Percentiles rank a stretch among this genome's conserved stretches.
Evolutionary conservation across 176 grass and related monocot species (phyloP).

Genomic region (Aegilops longissima): DNA sequence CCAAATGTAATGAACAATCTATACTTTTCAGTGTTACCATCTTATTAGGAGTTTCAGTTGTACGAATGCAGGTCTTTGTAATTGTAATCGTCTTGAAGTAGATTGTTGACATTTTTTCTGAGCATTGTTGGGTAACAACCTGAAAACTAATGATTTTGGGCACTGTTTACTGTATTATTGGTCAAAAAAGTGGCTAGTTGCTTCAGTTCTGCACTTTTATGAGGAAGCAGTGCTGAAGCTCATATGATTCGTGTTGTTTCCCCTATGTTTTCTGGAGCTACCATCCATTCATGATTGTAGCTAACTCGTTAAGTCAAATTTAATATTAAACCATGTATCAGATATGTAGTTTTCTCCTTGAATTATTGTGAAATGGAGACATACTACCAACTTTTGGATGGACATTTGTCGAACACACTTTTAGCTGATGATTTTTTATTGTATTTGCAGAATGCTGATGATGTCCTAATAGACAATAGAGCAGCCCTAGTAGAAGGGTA

Average conservation of each 20-base stretch:
- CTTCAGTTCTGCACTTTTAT: neutral
- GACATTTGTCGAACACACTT: neutral
- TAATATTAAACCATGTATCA: neutral
- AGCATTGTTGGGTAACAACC: neutral
- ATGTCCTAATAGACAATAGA: slow-evolving; percentile 46
- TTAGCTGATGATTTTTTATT: neutral
- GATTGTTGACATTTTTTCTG: slow-evolving; percentile 11
- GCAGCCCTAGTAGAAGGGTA: slow-evolving; percentile 24
- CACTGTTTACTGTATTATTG: neutral
- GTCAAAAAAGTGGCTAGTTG: neutral
- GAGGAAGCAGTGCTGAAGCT: neutral
- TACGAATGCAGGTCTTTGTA: neutral
- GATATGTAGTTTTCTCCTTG: neutral
- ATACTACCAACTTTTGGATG: neutral
- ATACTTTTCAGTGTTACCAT: neutral
- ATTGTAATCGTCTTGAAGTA: slow-evolving; percentile 20
- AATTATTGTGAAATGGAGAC: neutral
- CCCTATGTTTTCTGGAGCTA: neutral
- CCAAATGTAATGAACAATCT: neutral
- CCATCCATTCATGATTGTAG: neutral
- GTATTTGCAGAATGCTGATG: slow-evolving; percentile 40
- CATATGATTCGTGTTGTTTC: neutral
- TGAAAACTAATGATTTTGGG: slow-evolving; percentile 2
- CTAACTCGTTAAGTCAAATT: neutral
- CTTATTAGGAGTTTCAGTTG: neutral